phyloP scores from a whole-genome alignment of 345 rosid species.

The Limnanthes douglasii region DNA sequence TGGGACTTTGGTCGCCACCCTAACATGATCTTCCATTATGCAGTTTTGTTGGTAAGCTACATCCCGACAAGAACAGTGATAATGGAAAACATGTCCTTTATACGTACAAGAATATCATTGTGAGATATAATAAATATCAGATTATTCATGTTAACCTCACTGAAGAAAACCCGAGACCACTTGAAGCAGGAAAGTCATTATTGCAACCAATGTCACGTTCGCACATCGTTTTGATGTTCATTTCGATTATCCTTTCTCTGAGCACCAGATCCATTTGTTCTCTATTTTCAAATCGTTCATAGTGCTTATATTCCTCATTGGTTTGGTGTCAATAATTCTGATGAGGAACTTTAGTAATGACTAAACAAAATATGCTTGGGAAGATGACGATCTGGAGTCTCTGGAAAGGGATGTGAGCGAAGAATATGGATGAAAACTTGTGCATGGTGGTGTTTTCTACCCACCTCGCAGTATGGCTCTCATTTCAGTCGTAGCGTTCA shows the following conservation, averaged over 20 bases:
- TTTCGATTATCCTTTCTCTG: slow-evolving; percentile 87
- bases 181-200: slow-evolving; percentile 45
- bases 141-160: slow-evolving; percentile 83
- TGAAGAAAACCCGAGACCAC: slow-evolving; percentile 60
- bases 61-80: slow-evolving; percentile 64
- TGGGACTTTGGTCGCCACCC: too few species aligned
- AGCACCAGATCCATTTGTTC: slow-evolving; percentile 98
- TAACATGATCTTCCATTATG: slow-evolving; percentile 92
- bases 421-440: slow-evolving; percentile 98
- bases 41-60: slow-evolving; percentile 85
- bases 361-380: slow-evolving; percentile 92
- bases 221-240: slow-evolving; percentile 88
- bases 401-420: slow-evolving; percentile 96
- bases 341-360: slow-evolving; percentile 94
- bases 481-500: slow-evolving; percentile 90
- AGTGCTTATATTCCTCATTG: slow-evolving; percentile 96
- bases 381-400: slow-evolving; percentile 89
- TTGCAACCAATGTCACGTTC: slow-evolving; percentile 47
- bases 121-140: slow-evolving; percentile 75
- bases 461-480: slow-evolving; percentile 49
- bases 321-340: slow-evolving; percentile 92
- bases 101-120: slow-evolving; percentile 58
- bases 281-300: slow-evolving; percentile 93
- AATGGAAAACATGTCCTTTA: slow-evolving; percentile 53
- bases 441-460: slow-evolving; percentile 92